Conservation (phyloP, 805 yeast genomes). For the Lachancea sp. region DNA sequence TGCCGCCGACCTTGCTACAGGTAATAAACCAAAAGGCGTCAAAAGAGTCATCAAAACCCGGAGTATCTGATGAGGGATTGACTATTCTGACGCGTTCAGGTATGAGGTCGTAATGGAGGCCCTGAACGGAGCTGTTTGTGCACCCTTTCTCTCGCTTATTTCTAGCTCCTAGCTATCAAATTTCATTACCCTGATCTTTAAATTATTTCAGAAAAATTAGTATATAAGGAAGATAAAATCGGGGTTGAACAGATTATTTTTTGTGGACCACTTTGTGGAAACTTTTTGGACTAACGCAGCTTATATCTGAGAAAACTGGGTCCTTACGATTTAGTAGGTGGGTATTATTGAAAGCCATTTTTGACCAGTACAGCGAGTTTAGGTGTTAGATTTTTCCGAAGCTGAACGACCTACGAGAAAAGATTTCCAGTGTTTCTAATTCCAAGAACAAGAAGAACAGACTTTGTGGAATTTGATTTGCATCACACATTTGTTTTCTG, state of each 20-base stretch:
- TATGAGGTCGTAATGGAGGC: too few species aligned
- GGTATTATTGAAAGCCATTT: neutral
- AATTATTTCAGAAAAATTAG: neutral
- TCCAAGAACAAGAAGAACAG: neutral
- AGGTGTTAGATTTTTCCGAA: too few species aligned
- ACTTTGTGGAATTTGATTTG: neutral
- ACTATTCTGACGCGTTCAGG: too few species aligned
- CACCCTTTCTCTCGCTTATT: neutral
- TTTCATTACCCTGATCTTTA: too few species aligned
- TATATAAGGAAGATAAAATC: neutral
- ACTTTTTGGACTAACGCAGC: neutral
- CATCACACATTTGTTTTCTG: too few species aligned
- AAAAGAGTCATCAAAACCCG: too few species aligned
- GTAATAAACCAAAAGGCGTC: neutral
- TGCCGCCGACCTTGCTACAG: slow-evolving; percentile 3
- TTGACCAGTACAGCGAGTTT: too few species aligned
- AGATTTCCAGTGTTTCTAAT: too few species aligned
- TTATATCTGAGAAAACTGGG: neutral
- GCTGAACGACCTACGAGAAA: too few species aligned
- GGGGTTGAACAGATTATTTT: neutral
- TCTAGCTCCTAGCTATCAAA: too few species aligned
- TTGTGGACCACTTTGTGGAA: neutral
- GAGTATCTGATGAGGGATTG: too few species aligned
- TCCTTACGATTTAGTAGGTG: neutral
- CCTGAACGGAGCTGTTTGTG: too few species aligned